phyloP scores from a whole-genome alignment of 257 asterid species.

The Solanum pinnatisectum region DNA sequence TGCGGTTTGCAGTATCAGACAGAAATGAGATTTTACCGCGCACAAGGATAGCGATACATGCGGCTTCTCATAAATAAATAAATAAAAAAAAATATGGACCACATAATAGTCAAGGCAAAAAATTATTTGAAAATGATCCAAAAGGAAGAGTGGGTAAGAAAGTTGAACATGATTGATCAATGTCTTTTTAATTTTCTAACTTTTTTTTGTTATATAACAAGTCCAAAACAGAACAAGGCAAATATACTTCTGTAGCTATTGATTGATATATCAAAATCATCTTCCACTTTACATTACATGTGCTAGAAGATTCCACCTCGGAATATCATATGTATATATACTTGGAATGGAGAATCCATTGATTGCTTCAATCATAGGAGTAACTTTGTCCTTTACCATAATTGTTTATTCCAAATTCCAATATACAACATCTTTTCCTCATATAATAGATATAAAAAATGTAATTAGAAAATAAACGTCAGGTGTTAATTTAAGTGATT shows the following conservation, averaged over 20 bases:
- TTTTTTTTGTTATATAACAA: background rate
- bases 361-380: slow-evolving; percentile 3
- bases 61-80: too few relatives aligned
- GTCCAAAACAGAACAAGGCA: background rate
- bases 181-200: background rate
- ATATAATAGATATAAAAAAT: background rate
- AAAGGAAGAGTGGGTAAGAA: background rate
- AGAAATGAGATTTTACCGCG: too few relatives aligned
- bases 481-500: background rate
- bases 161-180: slow-evolving; percentile 4
- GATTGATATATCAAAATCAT: background rate
- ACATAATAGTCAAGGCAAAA: background rate
- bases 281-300: slow-evolving; percentile 4
- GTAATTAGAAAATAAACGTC: background rate
- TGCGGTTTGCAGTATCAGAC: too few relatives aligned
- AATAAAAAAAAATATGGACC: background rate
- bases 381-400: background rate
- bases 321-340: background rate
- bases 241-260: slow-evolving; percentile 2
- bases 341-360: background rate
- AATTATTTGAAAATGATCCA: slow-evolving; percentile 9
- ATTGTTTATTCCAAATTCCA: background rate
- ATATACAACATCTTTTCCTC: background rate
- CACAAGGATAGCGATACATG: too few relatives aligned
- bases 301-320: slow-evolving; percentile 6